Evolutionary conservation across 2,329 filamentous ascomycete species (phyloP), one percentile per base, ranked within the genome.

Genomic region (Ascosphaera apis): DNA sequence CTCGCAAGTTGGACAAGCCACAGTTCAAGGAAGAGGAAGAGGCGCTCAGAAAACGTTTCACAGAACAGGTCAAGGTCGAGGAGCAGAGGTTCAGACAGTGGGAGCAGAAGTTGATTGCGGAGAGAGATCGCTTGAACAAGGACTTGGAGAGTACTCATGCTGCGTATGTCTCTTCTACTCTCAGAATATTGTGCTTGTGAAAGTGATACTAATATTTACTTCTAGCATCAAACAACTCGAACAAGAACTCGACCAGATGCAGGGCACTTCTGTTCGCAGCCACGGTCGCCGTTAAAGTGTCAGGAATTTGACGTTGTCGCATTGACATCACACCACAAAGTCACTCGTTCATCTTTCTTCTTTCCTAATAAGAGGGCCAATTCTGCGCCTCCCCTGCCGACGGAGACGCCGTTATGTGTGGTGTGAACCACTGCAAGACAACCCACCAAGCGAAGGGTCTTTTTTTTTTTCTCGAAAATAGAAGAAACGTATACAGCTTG

Each of bases 1-100:
- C 88, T 48, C 72, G 86, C 61, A 98, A 98, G 72, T 69, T 98
- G 50, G 88, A 98, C 66, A 98, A 98, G 69, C 88, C 88, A 63
- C 98, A 98, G 69, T 98, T 95, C 72, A 98, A 98, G 73, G 88
- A 98, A 60, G 88, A 98, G 62, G 88, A 98, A 57, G 88, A 98
- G 69, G 80, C 81, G 42, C 74, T 98, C 45, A 76, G 88, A 63
- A 98, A 98, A 75, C 75, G 91, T 49, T 98, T 98, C 65, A 98
- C 88, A 48, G 88, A 98, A 66, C 88, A 98, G 61, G 88, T 98
- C 67, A 98, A 98, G 80, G 80, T 98, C 53, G 91, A 98, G 67
- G 88, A 98, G 65, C 83, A 92, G 66, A 76, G 88, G 46, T 98
- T 98, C 76, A 75, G 91, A 61, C 79, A 91, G 63, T 98, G 88